Percentiles rank a stretch among this genome's conserved stretches.
Conservation (phyloP, 805 yeast species). For the Vanderwaltozyma verrucispora region DNA sequence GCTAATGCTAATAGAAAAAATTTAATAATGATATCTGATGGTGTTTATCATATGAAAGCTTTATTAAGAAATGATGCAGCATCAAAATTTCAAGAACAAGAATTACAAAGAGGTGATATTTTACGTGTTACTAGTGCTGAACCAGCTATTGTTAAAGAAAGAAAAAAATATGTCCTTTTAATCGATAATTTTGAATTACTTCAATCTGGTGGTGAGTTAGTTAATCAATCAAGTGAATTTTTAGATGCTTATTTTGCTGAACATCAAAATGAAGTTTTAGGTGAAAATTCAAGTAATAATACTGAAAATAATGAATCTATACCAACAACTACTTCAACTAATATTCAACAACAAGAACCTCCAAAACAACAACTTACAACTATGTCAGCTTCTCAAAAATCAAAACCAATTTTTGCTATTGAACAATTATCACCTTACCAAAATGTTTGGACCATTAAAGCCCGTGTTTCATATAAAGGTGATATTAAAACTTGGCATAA, state of each 20-base stretch:
- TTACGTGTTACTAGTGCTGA: slow-evolving; percentile 24
- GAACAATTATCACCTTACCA: slow-evolving; percentile 89
- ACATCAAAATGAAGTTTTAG: slow-evolving; percentile 42
- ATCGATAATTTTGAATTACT: slow-evolving; percentile 38
- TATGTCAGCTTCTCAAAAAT: slow-evolving; percentile 17
- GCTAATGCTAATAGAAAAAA: slow-evolving; percentile 21
- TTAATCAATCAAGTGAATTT: slow-evolving; percentile 30
- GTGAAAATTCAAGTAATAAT: slow-evolving; percentile 3
- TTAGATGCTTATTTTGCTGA: slow-evolving; percentile 49
- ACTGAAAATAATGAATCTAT: slow-evolving; percentile 5
- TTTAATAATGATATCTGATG: slow-evolving; percentile 40
- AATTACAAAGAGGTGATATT: slow-evolving; percentile 35
- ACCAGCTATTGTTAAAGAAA: slow-evolving; percentile 27
- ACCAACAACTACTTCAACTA: slow-evolving; percentile 8
- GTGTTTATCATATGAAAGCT: slow-evolving; percentile 40
- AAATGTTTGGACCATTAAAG: slow-evolving; percentile 85
- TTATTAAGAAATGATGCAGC: slow-evolving; percentile 42
- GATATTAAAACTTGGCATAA: slow-evolving; percentile 85
- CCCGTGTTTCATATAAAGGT: slow-evolving; percentile 79
- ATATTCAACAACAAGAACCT: slow-evolving; percentile 10
- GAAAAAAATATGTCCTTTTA: slow-evolving; percentile 39
- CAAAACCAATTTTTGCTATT: slow-evolving; percentile 51
- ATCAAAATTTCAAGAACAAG: slow-evolving; percentile 35
- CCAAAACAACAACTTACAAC: slow-evolving; percentile 5
- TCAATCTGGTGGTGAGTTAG: slow-evolving; percentile 30